Conservation (phyloP, 1,284 basidiomycete species). For the Rugosomyces carneus region DNA sequence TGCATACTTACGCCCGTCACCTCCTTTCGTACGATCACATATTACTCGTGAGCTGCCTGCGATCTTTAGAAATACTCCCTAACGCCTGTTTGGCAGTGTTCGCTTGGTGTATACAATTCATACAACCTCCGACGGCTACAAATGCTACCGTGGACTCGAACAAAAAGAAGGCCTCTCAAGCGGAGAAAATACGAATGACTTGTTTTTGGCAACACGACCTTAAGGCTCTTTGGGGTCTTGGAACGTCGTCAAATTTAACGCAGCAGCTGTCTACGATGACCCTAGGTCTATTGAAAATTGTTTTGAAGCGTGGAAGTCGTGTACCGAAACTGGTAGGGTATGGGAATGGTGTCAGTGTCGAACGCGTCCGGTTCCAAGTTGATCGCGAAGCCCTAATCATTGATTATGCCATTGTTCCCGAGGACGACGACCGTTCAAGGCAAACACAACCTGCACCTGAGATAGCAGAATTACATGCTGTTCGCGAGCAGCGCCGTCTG, state of each 20-base stretch:
- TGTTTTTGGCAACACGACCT: slow-evolving; percentile 97
- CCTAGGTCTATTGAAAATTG: slow-evolving; percentile 72
- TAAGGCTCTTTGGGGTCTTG: slow-evolving; percentile 81
- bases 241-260: slow-evolving; percentile 46
- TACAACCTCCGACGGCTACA: slow-evolving; percentile 37
- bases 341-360: slow-evolving; percentile 79
- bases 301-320: slow-evolving; percentile 65
- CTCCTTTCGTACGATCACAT: slow-evolving; percentile 91
- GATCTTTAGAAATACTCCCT: slow-evolving; percentile 7
- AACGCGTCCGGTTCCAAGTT: slow-evolving; percentile 71
- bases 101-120: slow-evolving; percentile 86
- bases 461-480: slow-evolving; percentile 52
- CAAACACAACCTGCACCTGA: slow-evolving; percentile 38
- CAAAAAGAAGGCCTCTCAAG: slow-evolving; percentile 30
- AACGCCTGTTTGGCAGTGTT: slow-evolving; percentile 50
- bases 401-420: slow-evolving; percentile 84
- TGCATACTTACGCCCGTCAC: slow-evolving; percentile 87
- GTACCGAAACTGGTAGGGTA: slow-evolving; percentile 76
- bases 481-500: slow-evolving; percentile 61
- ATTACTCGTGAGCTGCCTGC: slow-evolving; percentile 56
- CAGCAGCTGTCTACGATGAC: slow-evolving; percentile 82
- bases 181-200: slow-evolving; percentile 63
- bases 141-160: slow-evolving; percentile 21
- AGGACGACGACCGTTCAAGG: slow-evolving; percentile 48
- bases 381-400: slow-evolving; percentile 77